A percentile compares a stretch with the other conserved stretches of the same genome.
These are phyloP conservation scores for Podila epicladia DNA, from an alignment of 192 early-diverging fungal species.

Conservation along the genomic window DNA sequence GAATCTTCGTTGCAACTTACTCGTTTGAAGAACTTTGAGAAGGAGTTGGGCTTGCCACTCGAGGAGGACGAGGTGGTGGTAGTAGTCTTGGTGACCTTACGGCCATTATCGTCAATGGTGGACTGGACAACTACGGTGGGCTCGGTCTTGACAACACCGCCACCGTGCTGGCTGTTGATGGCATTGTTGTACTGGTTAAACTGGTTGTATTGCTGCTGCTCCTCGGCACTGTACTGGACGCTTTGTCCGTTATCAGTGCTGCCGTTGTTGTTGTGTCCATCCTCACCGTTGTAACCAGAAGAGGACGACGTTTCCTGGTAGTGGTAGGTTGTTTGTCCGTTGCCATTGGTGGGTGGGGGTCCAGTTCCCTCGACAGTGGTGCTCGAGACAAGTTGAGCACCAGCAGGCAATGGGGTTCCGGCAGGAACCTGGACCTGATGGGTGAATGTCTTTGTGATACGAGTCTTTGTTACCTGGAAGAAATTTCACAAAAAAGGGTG, in stretches of 20 bases:
- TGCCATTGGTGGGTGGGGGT: not conserved
- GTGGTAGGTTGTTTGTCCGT: not conserved
- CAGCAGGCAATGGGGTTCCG: conserved; percentile 35
- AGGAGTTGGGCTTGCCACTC: not conserved
- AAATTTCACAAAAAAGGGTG: not conserved
- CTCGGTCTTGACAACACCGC: conserved; percentile 9
- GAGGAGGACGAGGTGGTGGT: conserved; percentile 30
- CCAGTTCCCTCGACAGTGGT: conserved; percentile 4
- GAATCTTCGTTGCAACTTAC: conserved; percentile 9
- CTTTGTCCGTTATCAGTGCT: not conserved
- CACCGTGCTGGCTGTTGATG: conserved; percentile 13
- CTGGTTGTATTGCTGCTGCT: conserved; percentile 9
- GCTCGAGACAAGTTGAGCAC: conserved; percentile 30
- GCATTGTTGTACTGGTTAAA: conserved; percentile 11
- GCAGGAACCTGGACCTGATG: conserved; percentile 49
- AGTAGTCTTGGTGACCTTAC: conserved; percentile 48
- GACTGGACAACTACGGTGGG: conserved; percentile 40
- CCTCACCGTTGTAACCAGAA: not conserved
- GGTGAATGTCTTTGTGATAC: conserved; percentile 41
- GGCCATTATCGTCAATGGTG: conserved; percentile 26
- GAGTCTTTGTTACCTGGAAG: not conserved
- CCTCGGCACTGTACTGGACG: not conserved
- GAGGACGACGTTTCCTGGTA: not conserved
- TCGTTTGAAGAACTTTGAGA: conserved; percentile 48
- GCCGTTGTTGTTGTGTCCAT: too few species aligned